Percentiles rank a stretch among this genome's conserved stretches.
These are phyloP conservation scores for Acanthamoeba divionensis DNA, from an alignment of 208 protist species.

Conservation along the genomic window DNA sequence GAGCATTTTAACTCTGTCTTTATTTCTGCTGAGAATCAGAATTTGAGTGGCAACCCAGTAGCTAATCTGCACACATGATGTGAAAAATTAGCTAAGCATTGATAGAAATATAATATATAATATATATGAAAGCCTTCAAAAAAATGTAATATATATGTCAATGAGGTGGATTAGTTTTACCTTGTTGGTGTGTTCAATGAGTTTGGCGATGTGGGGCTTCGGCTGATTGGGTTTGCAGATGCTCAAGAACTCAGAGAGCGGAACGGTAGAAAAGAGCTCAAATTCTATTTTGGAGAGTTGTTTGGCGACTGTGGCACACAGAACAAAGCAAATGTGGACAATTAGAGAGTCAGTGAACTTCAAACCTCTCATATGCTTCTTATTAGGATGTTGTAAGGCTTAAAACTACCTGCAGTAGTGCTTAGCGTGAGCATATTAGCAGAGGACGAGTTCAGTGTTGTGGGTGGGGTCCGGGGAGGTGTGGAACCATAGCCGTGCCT, in stretches of 20 bases:
- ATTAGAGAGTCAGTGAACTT: too few relatives aligned
- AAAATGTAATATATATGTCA: too few relatives aligned
- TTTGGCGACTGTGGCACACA: background rate
- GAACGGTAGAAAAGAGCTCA: background rate
- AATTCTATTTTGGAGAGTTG: background rate
- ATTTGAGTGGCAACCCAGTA: slow-evolving; percentile 2
- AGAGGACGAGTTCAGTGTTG: background rate
- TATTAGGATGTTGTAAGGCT: background rate
- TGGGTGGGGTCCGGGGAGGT: background rate
- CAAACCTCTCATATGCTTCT: background rate
- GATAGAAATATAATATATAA: background rate
- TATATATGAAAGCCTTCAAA: too few relatives aligned
- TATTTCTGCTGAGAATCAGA: background rate
- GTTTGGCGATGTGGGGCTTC: background rate
- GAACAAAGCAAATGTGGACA: too few relatives aligned
- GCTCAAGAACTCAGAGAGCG: background rate
- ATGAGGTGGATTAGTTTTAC: too few relatives aligned
- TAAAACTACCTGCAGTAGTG: background rate
- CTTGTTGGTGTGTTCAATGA: background rate
- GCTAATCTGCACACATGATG: background rate
- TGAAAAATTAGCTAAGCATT: background rate
- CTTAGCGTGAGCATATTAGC: background rate
- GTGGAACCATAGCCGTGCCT: too few relatives aligned
- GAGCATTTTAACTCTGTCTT: slow-evolving; percentile 1
- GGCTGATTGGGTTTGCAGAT: background rate